Evolutionary conservation across 768 basidiomycete genomes (phyloP), one percentile per base, ranked within the genome.

Genomic region (Erythrobasidium yunnanense): DNA sequence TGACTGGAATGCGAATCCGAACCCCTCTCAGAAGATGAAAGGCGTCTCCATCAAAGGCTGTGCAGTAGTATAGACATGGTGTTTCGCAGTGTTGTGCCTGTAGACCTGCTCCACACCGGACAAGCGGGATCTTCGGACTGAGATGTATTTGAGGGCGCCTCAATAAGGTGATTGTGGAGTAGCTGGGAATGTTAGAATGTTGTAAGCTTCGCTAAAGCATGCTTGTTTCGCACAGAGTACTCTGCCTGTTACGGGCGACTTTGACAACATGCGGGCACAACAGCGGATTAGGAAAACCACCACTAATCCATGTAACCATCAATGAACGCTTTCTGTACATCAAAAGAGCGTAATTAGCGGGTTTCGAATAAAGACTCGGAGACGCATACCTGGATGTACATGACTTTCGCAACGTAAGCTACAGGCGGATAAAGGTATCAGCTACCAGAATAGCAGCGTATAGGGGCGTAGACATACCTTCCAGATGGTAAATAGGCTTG

Each of bases 371-470:
- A 13, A 11, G 50, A 52, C 15, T 20, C 11, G 27, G 50, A 8
- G 50, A 52, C 50, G 27, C 50, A 13, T 20, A 46, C 56, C 56
- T 58, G 60, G 52, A 73, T 47, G 47, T 83, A 87, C 93, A 97
- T 96, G 45, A 91, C 83, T 74, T 96, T 95, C 32, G 95, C 87
- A 2, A 92, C 88, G 87, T 90, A 97, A 18, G 93, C 92, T 71
- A 50, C 23, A 5, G 1, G 15, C 7, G 17, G 2, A 11, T 3
- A 45, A 15, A 11, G 3, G 34, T 33, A n/a, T 23, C 20, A 11
- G 20, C 13, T 29, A 5, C 52, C 18, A 38, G 8, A 32, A 11
- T 42, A n/a, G 38, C 38, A 42, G 11, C n/a, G 54, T 11, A 30
- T 17, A n/a, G 13, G 18, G 27, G 58, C 67, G 13, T 5, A 71